phyloP scores from a whole-genome alignment of 768 basidiomycete species.

The Termitomyces eurrhizus region DNA sequence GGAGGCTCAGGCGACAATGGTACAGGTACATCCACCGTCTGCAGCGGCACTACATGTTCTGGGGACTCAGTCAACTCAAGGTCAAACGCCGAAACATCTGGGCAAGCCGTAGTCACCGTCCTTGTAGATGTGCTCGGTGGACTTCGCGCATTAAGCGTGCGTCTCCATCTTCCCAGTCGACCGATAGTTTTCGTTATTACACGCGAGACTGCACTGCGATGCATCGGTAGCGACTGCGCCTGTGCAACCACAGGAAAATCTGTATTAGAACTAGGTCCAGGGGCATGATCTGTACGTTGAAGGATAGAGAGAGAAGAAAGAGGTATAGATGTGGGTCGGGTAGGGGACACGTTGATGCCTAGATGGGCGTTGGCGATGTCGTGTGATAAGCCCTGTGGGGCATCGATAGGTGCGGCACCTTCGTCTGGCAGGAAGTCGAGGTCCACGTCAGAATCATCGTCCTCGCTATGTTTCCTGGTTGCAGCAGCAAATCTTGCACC shows the following conservation, averaged over 20 bases:
- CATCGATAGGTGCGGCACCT: conserved; percentile 24
- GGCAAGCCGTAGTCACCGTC: conserved; percentile 29
- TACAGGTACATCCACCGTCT: conserved; percentile 2
- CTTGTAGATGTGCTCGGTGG: conserved; percentile 16
- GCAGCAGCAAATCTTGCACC: conserved; percentile 69
- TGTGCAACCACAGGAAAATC: conserved; percentile 30
- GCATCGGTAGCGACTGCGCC: conserved; percentile 45
- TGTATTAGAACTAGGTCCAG: conserved; percentile 23
- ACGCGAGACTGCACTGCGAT: conserved; percentile 65
- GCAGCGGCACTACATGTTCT: conserved; percentile 38
- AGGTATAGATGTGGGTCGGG: conserved; percentile 44
- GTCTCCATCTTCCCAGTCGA: conserved; percentile 76
- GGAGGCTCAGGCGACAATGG: conserved; percentile 11
- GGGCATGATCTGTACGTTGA: conserved; percentile 29
- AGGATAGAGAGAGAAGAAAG: conserved; percentile 48
- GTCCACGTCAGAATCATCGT: conserved; percentile 71
- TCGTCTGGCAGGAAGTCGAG: conserved; percentile 68
- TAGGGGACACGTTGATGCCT: conserved; percentile 30
- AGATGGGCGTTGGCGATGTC: conserved; percentile 50
- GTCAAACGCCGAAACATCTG: conserved; percentile 67
- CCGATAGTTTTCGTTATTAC: conserved; percentile 82
- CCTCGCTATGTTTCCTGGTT: conserved; percentile 38
- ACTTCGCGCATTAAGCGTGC: conserved; percentile 58
- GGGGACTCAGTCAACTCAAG: conserved; percentile 57
- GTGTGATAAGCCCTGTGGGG: conserved; percentile 30